Conservation (phyloP, 2,329 filamentous ascomycete genomes). For the Sarocladium brachiariae region DNA sequence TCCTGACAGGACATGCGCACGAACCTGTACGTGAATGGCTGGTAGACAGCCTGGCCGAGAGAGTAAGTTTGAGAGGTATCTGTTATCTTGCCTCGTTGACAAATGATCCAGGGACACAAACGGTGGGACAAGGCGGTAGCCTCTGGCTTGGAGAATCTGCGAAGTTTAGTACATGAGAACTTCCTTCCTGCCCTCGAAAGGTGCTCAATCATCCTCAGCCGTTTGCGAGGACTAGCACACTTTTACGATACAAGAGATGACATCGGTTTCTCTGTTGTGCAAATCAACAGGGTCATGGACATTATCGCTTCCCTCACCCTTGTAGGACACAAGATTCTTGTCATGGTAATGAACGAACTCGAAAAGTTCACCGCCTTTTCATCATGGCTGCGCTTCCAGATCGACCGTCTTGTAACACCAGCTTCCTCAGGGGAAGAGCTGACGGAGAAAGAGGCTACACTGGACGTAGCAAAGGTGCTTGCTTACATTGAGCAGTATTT, state of each 20-base stretch:
- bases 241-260: slow-evolving; percentile 64
- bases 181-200: slow-evolving; percentile 83
- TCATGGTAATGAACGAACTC: slow-evolving; percentile 68
- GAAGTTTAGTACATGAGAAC: slow-evolving; percentile 76
- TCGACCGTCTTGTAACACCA: slow-evolving; percentile 64
- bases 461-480: slow-evolving; percentile 67
- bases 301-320: slow-evolving; percentile 69
- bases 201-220: slow-evolving; percentile 71
- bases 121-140: slow-evolving; percentile 87
- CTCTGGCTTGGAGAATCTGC: slow-evolving; percentile 69
- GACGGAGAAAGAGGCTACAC: slow-evolving; percentile 67
- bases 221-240: slow-evolving; percentile 74
- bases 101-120: slow-evolving; percentile 64
- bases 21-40: slow-evolving; percentile 79
- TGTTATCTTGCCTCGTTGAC: slow-evolving; percentile 14
- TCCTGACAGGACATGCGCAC: slow-evolving; percentile 75
- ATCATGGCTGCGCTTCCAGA: slow-evolving; percentile 75
- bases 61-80: slow-evolving; percentile 43
- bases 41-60: slow-evolving; percentile 71
- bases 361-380: slow-evolving; percentile 73
- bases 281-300: slow-evolving; percentile 61
- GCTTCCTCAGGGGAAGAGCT: slow-evolving; percentile 61
- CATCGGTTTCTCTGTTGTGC: slow-evolving; percentile 57
- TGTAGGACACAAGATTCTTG: slow-evolving; percentile 65
- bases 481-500: slow-evolving; percentile 71